These are phyloP conservation scores for Talaromyces adpressus DNA, from an alignment of 495 filamentous ascomycete species.

Conservation along the genomic window DNA sequence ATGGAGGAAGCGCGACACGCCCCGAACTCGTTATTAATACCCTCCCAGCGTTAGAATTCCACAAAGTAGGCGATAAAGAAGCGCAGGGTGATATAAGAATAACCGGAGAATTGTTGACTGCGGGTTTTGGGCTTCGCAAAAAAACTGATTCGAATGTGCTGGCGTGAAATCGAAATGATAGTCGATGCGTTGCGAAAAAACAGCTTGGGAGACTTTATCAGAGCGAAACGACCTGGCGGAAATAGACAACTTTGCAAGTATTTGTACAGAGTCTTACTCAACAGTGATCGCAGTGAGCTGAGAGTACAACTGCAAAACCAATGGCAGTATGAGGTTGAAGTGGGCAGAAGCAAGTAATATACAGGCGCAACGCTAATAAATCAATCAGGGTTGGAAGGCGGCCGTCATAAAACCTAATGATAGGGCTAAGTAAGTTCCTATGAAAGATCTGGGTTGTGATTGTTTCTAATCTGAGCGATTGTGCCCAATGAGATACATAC, in stretches of 20 bases:
- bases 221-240: background rate
- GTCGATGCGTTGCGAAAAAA: background rate
- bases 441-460: background rate
- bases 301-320: background rate
- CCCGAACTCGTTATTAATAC: background rate
- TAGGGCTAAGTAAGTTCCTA: conserved; percentile 5
- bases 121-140: background rate
- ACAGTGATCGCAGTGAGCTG: background rate
- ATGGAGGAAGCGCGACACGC: background rate
- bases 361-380: conserved; percentile 6
- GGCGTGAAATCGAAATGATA: background rate
- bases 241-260: background rate
- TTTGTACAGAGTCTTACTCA: background rate
- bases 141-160: background rate
- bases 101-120: background rate
- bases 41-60: background rate
- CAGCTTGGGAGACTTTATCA: background rate
- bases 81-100: background rate
- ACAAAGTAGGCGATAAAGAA: background rate
- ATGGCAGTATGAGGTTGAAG: background rate
- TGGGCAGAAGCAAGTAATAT: conserved; percentile 8
- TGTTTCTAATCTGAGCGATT: conserved; percentile 1
- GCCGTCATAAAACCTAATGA: background rate
- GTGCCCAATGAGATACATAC: conserved; percentile 6
- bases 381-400: background rate